A percentile compares a stretch with the other conserved stretches of the same genome.
These are phyloP conservation scores for Boletus reticulatus DNA, from an alignment of 768 basidiomycete species.

Conservation along the genomic window DNA sequence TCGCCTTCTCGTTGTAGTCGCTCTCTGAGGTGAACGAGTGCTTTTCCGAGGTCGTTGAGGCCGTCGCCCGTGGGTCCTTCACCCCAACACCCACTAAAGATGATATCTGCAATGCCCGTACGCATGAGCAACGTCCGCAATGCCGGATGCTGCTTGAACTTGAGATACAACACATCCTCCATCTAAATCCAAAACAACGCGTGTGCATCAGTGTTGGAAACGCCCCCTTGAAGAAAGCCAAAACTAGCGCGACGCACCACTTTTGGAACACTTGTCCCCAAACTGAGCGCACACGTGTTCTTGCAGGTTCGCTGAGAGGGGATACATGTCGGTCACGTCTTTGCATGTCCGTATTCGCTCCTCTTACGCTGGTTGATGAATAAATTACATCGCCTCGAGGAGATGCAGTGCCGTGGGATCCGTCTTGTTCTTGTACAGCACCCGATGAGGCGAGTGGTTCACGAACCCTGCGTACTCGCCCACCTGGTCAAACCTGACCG, in stretches of 20 bases:
- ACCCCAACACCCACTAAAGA: conserved; percentile 74
- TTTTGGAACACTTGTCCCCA: conserved; percentile 51
- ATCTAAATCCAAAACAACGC: conserved; percentile 34
- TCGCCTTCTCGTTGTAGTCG: conserved; percentile 36
- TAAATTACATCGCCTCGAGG: conserved; percentile 73
- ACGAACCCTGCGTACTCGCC: conserved; percentile 49
- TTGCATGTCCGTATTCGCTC: conserved; percentile 50
- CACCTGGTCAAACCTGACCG: conserved; percentile 43
- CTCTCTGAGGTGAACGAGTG: conserved; percentile 55
- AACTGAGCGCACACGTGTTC: conserved; percentile 46
- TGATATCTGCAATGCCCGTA: conserved; percentile 49
- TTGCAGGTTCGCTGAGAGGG: conserved; percentile 32
- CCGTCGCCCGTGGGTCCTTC: conserved; percentile 50
- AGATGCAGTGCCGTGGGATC: conserved; percentile 76
- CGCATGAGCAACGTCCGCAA: conserved; percentile 52
- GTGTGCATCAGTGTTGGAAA: neutral
- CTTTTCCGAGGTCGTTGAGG: conserved; percentile 61
- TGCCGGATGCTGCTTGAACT: conserved; percentile 69
- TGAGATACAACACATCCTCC: conserved; percentile 63
- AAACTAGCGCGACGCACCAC: conserved; percentile 39
- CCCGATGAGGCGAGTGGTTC: conserved; percentile 63
- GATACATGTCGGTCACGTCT: conserved; percentile 39
- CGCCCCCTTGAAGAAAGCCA: neutral
- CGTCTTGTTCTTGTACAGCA: conserved; percentile 50
- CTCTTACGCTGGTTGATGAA: conserved; percentile 49